Conservation (phyloP, 139 green algal species). For the Coelastrella sp. region DNA sequence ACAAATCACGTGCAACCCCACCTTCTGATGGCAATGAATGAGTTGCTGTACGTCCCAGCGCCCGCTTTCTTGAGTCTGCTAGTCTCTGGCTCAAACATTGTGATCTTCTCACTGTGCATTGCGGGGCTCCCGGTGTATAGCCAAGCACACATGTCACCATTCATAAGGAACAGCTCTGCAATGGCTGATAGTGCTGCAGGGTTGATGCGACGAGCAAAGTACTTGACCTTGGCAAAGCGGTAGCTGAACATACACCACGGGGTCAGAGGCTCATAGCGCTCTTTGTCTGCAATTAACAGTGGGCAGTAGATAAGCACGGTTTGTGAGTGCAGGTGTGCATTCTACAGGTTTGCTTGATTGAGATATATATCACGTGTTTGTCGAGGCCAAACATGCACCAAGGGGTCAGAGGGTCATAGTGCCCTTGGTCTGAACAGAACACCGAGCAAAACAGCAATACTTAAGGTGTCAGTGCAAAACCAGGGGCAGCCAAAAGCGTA, state of each 20-base stretch:
- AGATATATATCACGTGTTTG: no score
- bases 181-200: slow-evolving; percentile 71
- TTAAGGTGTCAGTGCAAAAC: no score
- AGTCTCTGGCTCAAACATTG: slow-evolving; percentile 81
- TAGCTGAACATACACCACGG: slow-evolving; percentile 74
- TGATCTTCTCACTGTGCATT: slow-evolving; percentile 90
- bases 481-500: no score
- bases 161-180: slow-evolving; percentile 88
- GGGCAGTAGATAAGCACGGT: no score
- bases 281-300: slow-evolving; percentile 7
- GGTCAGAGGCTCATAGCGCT: slow-evolving; percentile 63
- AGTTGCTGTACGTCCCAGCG: slow-evolving; percentile 64
- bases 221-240: slow-evolving; percentile 47
- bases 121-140: slow-evolving; percentile 93
- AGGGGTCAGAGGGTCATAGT: no score
- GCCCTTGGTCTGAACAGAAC: no score
- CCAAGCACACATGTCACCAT: slow-evolving; percentile 95
- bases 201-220: slow-evolving; percentile 68
- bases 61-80: slow-evolving; percentile 63
- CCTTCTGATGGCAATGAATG: slow-evolving; percentile 34
- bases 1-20: no score
- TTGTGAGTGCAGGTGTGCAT: no score
- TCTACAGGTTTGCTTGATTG: no score
- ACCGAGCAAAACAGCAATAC: no score
- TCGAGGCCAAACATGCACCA: no score